Base-by-base conservation (phyloP, 768 basidiomycete species). In the Rhizopogon vinicolor region DNA sequence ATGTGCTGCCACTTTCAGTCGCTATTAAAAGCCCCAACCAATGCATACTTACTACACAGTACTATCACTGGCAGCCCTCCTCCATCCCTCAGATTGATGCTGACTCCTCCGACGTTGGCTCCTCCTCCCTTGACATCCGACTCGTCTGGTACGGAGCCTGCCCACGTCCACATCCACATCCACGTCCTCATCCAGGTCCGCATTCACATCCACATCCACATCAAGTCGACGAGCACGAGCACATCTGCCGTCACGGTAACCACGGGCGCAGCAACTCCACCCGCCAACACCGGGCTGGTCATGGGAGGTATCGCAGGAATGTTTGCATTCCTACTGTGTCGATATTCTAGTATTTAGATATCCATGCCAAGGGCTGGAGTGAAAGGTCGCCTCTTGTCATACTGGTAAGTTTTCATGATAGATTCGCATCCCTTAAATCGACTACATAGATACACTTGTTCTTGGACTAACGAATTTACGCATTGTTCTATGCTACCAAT, bases 231-330 rank as follows among this genome's bases (percentile, higher is more conserved):
- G 14, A 52, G 42, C 28, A 18, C 25, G 19, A 52, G 35, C 3
- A 25, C 16, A 12, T 25, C 16, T n/a, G 40, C 16, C 16, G 22
- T 22, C 22, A 22, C 22, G 22, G 16, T n/a, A n/a, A 5, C 12
- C 37, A 40, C 31, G 7, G 37, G 37, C n/a, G 54, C 51, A 28
- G 54, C 54, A 35, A 51, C 41, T 10, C 35, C 40, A 18, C 37
- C 52, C n/a, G 37, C 18, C 18, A n/a, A 55, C 37, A 35, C 51
- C n/a, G 51, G 22, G 28, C 19, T 53, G 28, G 16, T 55, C 3
- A 54, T 41, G 16, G 54, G 51, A 53, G 54, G 25, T 35, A 25
- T 50, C 4, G 54, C 51, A 52, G 51, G 35, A 6, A 2, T 54
- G 19, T 28, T 52, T 8, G 54, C 54, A 22, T 19, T 54, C n/a